These are phyloP conservation scores for Blastobotrys buckinghamii DNA, from an alignment of 1,139 yeast species.

Conservation along the genomic window DNA sequence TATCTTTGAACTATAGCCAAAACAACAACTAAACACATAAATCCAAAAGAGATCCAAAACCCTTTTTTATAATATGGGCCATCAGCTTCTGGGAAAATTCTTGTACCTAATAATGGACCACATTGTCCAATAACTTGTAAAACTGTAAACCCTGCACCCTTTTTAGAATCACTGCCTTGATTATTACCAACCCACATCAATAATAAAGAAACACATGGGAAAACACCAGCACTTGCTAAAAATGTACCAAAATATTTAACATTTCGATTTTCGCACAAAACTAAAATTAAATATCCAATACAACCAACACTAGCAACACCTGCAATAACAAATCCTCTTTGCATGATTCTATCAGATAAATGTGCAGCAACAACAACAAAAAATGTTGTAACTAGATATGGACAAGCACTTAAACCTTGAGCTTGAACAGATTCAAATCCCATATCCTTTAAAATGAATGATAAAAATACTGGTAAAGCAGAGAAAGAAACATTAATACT, in stretches of 20 bases:
- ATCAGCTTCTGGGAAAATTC: slow-evolving; percentile 28
- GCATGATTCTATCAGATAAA: slow-evolving; percentile 23
- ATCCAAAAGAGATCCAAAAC: slow-evolving; percentile 27
- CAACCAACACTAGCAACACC: slow-evolving; percentile 25
- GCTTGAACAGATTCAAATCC: slow-evolving; percentile 26
- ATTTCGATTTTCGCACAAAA: slow-evolving; percentile 22
- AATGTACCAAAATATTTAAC: slow-evolving; percentile 30
- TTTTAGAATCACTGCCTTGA: slow-evolving; percentile 29
- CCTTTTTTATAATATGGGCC: slow-evolving; percentile 30
- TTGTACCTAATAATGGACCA: slow-evolving; percentile 32
- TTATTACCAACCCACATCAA: slow-evolving; percentile 32
- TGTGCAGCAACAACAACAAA: slow-evolving; percentile 20
- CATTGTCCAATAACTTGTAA: slow-evolving; percentile 32
- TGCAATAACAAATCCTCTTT: slow-evolving; percentile 26
- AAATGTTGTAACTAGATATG: slow-evolving; percentile 24
- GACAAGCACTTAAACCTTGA: slow-evolving; percentile 29
- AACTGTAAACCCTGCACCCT: slow-evolving; percentile 29
- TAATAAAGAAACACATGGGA: slow-evolving; percentile 28
- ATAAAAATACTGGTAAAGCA: slow-evolving; percentile 28
- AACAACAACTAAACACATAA: slow-evolving; percentile 18
- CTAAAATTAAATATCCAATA: slow-evolving; percentile 29
- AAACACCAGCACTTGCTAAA: slow-evolving; percentile 31
- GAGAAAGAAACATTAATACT: slow-evolving; percentile 29
- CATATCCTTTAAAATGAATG: slow-evolving; percentile 26
- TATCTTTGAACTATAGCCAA: slow-evolving; percentile 20